phyloP scores from a whole-genome alignment of 2,329 filamentous ascomycete genomes.

The Trichoderma atroviride region DNA sequence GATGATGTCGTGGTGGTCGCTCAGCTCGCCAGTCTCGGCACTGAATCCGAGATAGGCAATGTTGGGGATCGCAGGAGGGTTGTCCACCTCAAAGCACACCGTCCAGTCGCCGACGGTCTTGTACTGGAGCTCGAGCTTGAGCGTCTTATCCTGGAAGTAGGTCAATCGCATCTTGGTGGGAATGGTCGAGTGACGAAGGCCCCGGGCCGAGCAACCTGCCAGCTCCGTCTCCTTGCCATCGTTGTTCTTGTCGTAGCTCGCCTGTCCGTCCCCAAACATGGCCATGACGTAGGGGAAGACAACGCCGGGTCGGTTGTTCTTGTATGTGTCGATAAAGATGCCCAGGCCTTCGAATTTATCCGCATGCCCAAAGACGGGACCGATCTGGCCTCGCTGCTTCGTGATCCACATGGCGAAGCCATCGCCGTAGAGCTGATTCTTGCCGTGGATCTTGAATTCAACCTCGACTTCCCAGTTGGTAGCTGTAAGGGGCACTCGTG shows the following conservation, averaged over 20 bases:
- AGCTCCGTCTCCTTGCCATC: conserved; percentile 94
- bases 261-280: conserved; percentile 92
- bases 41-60: conserved; percentile 76
- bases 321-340: conserved; percentile 98
- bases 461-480: conserved; percentile 99
- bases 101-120: conserved; percentile 88
- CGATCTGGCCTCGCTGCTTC: conserved; percentile 79
- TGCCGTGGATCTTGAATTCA: conserved; percentile 91
- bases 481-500: conserved; percentile 88
- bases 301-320: conserved; percentile 95
- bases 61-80: conserved; percentile 75
- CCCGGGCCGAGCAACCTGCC: conserved; percentile 91
- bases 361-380: conserved; percentile 82
- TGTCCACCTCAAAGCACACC: conserved; percentile 77
- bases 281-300: conserved; percentile 99
- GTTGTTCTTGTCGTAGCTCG: conserved; percentile 85
- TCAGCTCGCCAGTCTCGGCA: conserved; percentile 92
- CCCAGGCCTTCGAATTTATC: conserved; percentile 94
- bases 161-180: conserved; percentile 87
- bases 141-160: conserved; percentile 93
- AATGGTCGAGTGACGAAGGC: conserved; percentile 76
- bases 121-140: conserved; percentile 92
- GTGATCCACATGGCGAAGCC: conserved; percentile 98
- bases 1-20: conserved; percentile 97
- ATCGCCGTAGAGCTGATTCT: conserved; percentile 89